A percentile compares a stretch with the other conserved stretches of the same genome.
phyloP scores from a whole-genome alignment of 768 basidiomycete genomes.

The Holtermanniella nyarrowii region DNA sequence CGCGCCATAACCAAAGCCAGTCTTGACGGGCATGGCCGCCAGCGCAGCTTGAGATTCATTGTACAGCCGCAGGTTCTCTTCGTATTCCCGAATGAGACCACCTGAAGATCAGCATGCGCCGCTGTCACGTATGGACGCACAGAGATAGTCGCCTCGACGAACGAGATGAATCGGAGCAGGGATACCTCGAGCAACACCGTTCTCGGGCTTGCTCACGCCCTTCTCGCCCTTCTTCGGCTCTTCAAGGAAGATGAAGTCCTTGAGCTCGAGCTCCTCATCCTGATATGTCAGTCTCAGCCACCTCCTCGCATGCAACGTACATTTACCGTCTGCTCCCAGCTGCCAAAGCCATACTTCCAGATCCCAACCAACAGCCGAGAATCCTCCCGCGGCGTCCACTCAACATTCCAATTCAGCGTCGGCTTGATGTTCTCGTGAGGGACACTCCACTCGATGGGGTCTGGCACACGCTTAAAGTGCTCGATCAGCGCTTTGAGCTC shows the following conservation, averaged over 20 bases:
- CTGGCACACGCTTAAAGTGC: constrained; percentile 61
- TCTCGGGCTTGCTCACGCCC: constrained; percentile 49
- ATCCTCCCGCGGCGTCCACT: constrained; percentile 87
- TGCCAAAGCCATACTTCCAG: constrained; percentile 85
- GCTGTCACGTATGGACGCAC: constrained; percentile 15
- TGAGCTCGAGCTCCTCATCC: constrained; percentile 68
- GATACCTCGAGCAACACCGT: constrained; percentile 47
- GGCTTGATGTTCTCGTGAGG: constrained; percentile 89
- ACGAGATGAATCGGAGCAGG: constrained; percentile 98
- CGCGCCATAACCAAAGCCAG: constrained; percentile 27
- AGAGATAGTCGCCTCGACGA: constrained; percentile 85
- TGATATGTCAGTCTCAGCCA: constrained; percentile 30
- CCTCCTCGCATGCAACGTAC: constrained; percentile 10
- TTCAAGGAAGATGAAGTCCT: constrained; percentile 94
- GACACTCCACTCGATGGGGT: constrained; percentile 71
- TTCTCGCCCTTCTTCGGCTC: constrained; percentile 75
- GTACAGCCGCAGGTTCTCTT: constrained; percentile 32
- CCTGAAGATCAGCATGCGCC: constrained; percentile 13
- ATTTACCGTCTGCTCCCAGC: constrained; percentile 85
- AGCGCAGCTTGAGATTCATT: constrained; percentile 31
- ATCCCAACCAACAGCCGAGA: constrained; percentile 91
- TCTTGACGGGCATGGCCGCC: constrained; percentile 26
- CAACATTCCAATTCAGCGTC: constrained; percentile 90
- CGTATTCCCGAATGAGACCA: constrained; percentile 36
- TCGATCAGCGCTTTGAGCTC: constrained; percentile 81